These are phyloP conservation scores for Leptographium flavum DNA, from an alignment of 2,329 filamentous ascomycete species.

Conservation along the genomic window DNA sequence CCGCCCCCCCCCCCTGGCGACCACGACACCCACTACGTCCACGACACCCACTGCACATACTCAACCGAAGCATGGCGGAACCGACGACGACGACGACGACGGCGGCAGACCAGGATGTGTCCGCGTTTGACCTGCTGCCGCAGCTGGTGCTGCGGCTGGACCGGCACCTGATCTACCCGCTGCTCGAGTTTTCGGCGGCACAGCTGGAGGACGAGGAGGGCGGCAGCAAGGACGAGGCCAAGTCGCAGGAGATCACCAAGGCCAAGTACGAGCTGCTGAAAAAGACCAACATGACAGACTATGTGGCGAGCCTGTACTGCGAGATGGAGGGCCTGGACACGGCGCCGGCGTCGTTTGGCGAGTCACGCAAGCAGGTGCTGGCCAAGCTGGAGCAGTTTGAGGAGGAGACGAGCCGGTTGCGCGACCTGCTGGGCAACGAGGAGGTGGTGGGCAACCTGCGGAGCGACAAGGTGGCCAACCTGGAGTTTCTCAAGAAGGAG, in stretches of 20 bases:
- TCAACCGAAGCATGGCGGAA: constrained; percentile 11
- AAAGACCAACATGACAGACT: constrained; percentile 98
- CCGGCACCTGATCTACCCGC: constrained; percentile 88
- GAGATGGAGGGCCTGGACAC: constrained; percentile 71
- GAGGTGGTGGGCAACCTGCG: constrained; percentile 82
- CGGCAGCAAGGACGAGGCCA: constrained; percentile 33
- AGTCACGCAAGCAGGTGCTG: constrained; percentile 82
- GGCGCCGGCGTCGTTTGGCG: constrained; percentile 70
- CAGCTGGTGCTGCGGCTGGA: constrained; percentile 87
- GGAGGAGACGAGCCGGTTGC: constrained; percentile 79
- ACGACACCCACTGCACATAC: no score
- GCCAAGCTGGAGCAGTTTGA: constrained; percentile 69
- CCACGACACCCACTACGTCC: no score
- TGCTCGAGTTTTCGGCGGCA: constrained; percentile 80
- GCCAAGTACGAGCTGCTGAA: constrained; percentile 90
- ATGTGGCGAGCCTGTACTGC: constrained; percentile 81
- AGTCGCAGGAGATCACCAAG: constrained; percentile 58
- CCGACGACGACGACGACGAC: background rate
- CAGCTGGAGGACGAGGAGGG: constrained; percentile 63
- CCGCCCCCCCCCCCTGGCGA: no score
- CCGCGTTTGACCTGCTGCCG: constrained; percentile 47
- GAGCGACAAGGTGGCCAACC: constrained; percentile 96
- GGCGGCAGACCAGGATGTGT: constrained; percentile 5
- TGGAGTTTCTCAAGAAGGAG: constrained; percentile 94
- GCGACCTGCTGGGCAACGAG: constrained; percentile 71